A percentile compares a stretch with the other conserved stretches of the same genome.
Conservation (phyloP, 2,329 filamentous ascomycete species). For the Cryphonectria nitschkei region DNA sequence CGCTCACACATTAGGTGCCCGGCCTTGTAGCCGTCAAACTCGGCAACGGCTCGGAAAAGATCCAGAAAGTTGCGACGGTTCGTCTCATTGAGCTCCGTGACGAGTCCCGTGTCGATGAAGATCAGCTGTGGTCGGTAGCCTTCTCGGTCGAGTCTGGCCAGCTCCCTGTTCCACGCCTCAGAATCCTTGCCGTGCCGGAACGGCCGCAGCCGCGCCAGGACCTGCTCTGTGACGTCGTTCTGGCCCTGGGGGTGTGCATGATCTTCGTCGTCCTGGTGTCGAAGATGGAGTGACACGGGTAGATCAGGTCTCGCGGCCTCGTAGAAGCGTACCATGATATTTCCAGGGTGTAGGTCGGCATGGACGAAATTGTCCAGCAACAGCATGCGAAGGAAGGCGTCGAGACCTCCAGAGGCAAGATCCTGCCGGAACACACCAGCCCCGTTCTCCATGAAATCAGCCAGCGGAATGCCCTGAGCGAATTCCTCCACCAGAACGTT, state of each 20-base stretch:
- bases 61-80: constrained; percentile 93
- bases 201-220: constrained; percentile 78
- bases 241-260: constrained; percentile 42
- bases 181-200: constrained; percentile 65
- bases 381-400: constrained; percentile 95
- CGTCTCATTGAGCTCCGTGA: constrained; percentile 85
- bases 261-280: constrained; percentile 42
- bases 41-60: constrained; percentile 91
- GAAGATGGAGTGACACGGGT: constrained; percentile 44
- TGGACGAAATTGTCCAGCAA: constrained; percentile 98
- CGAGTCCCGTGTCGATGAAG: constrained; percentile 95
- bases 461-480: constrained; percentile 88
- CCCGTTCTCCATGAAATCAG: constrained; percentile 87
- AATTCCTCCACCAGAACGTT: constrained; percentile 95
- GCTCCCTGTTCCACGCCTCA: constrained; percentile 72
- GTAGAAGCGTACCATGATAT: constrained; percentile 99
- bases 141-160: constrained; percentile 78
- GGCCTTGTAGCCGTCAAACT: constrained; percentile 95
- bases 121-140: constrained; percentile 93
- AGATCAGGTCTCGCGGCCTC: constrained; percentile 75
- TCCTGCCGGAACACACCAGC: constrained; percentile 92
- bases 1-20: constrained; percentile 95
- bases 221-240: constrained; percentile 81
- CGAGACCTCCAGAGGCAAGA: constrained; percentile 91
- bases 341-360: constrained; percentile 93